phyloP scores from a whole-genome alignment of 1,139 yeast species.

The Geotrichum restrictum region DNA sequence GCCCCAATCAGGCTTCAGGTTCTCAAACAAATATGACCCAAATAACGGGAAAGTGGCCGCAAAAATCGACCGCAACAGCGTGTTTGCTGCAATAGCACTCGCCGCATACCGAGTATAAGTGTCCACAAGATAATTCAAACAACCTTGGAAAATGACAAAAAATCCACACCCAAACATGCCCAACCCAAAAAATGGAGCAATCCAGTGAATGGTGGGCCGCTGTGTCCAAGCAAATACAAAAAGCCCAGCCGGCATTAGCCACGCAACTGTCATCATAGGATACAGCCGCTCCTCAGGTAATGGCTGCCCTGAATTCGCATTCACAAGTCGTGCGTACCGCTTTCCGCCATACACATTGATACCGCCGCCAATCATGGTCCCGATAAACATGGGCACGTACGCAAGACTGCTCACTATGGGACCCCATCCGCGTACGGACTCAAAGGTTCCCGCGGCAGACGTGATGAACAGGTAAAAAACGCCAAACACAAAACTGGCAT shows the following conservation, averaged over 20 bases:
- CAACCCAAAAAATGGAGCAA: slow-evolving; percentile 70
- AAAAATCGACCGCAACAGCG: slow-evolving; percentile 47
- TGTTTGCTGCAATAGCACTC: slow-evolving; percentile 55
- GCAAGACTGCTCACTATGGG: slow-evolving; percentile 52
- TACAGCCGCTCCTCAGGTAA: slow-evolving; percentile 61
- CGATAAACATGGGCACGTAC: slow-evolving; percentile 52
- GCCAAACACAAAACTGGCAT: slow-evolving; percentile 48
- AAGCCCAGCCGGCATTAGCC: slow-evolving; percentile 58
- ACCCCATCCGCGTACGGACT: slow-evolving; percentile 39
- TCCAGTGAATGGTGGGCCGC: slow-evolving; percentile 62
- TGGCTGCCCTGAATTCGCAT: slow-evolving; percentile 41
- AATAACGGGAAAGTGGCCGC: slow-evolving; percentile 58
- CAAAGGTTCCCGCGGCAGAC: slow-evolving; percentile 40
- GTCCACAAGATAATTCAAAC: slow-evolving; percentile 65
- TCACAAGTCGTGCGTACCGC: slow-evolving; percentile 38
- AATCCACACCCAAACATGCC: slow-evolving; percentile 51
- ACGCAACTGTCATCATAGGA: slow-evolving; percentile 45
- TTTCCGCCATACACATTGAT: slow-evolving; percentile 39
- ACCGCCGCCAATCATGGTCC: slow-evolving; percentile 50
- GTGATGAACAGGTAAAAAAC: slow-evolving; percentile 43
- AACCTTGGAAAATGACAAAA: slow-evolving; percentile 67
- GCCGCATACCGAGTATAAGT: slow-evolving; percentile 69
- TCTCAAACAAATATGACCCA: slow-evolving; percentile 47
- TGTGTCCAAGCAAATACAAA: slow-evolving; percentile 84
- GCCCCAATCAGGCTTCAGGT: slow-evolving; percentile 42